phyloP scores from a whole-genome alignment of 148 eudicot genomes.

The Camellia sinensis region DNA sequence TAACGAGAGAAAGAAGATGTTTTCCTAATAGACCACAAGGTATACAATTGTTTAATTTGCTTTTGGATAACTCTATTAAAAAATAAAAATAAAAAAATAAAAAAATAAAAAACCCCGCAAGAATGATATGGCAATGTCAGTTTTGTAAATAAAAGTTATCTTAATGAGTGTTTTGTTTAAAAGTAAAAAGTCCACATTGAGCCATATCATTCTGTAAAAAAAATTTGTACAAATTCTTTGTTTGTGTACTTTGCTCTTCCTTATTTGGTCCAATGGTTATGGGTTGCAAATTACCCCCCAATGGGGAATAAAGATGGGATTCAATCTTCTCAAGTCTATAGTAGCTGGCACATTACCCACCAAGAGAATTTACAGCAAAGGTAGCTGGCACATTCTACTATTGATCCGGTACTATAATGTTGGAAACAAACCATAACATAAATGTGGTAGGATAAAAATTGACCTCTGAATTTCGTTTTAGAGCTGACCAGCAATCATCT shows the following conservation, averaged over 20 bases:
- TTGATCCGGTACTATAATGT: not conserved
- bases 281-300: not conserved
- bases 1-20: not conserved
- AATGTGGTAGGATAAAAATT: conserved; percentile 6
- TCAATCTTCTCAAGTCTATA: not conserved
- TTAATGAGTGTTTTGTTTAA: too few species aligned
- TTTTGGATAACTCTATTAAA: not conserved
- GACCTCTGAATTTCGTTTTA: conserved; percentile 46
- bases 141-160: too few species aligned
- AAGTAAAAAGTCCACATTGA: too few species aligned
- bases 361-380: not conserved
- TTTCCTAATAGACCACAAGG: not conserved
- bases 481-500: conserved; percentile 94
- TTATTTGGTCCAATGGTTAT: not conserved
- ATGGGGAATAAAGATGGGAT: not conserved
- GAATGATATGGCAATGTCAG: too few species aligned
- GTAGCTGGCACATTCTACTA: not conserved
- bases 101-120: too few species aligned
- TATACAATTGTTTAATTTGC: not conserved
- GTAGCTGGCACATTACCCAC: not conserved
- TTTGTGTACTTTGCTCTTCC: too few species aligned
- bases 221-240: too few species aligned
- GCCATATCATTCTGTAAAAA: too few species aligned
- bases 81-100: too few species aligned
- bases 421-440: conserved; percentile 7